phyloP scores from a whole-genome alignment of 345 rosid genomes.

The Lumnitzera racemosa region DNA sequence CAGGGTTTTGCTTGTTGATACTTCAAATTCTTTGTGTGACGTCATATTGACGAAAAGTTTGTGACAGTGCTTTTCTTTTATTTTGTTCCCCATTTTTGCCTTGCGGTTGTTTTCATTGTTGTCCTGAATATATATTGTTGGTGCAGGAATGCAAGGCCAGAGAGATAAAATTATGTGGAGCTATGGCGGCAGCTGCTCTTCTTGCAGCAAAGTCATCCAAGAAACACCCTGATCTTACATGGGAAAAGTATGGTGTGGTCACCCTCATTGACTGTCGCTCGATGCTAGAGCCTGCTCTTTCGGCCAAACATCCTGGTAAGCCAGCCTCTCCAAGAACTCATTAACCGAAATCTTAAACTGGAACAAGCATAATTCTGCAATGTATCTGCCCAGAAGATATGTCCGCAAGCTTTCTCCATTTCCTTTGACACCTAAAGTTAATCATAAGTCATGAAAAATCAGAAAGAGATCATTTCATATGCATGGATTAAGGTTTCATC shows the following conservation, averaged over 20 bases:
- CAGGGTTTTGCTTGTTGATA: no score
- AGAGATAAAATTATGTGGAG: constrained; percentile 29
- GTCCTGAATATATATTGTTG: neutral
- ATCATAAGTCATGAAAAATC: no score
- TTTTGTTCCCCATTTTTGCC: neutral
- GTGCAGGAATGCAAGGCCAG: constrained; percentile 31
- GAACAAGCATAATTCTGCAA: neutral
- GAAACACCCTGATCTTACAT: constrained; percentile 12
- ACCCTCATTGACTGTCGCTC: constrained; percentile 58
- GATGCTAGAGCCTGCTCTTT: constrained; percentile 54
- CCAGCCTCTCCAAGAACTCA: neutral
- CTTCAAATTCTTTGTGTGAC: no score
- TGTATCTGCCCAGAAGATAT: no score
- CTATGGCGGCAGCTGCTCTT: constrained; percentile 31
- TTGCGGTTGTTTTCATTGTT: neutral
- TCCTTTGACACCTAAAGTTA: no score
- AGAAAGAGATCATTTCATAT: no score
- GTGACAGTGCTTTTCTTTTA: no score
- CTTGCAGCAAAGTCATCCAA: constrained; percentile 25
- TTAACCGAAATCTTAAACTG: neutral
- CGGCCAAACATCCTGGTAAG: constrained; percentile 43
- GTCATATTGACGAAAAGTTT: no score
- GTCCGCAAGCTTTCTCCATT: no score
- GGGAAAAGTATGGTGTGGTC: constrained; percentile 34
- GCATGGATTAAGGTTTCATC: no score